phyloP scores from a whole-genome alignment of 371 early-diverging fungal genomes.

The Syncephalis fuscata region DNA sequence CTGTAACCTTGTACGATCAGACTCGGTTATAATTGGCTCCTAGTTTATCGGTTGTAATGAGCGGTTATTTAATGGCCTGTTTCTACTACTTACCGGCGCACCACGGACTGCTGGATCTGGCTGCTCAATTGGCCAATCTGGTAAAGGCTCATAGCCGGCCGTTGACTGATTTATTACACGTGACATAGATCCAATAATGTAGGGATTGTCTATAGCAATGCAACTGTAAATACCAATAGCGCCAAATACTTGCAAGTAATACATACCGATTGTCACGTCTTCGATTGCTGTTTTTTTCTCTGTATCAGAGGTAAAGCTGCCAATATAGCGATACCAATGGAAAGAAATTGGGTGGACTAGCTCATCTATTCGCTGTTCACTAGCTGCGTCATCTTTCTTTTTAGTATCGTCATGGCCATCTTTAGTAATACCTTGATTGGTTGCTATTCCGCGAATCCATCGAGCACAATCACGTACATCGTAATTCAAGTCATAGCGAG shows the following conservation, averaged over 20 bases:
- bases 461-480: conserved; percentile 86
- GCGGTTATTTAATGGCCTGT: neutral
- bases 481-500: conserved; percentile 72
- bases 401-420: neutral
- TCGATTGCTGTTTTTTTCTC: neutral
- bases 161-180: conserved; percentile 51
- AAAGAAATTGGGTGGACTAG: neutral
- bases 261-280: no score
- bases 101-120: conserved; percentile 51
- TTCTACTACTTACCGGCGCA: conserved; percentile 7
- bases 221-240: no score
- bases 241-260: no score
- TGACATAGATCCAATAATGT: conserved; percentile 67
- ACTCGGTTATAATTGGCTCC: conserved; percentile 1
- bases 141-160: conserved; percentile 60
- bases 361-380: conserved; percentile 3
- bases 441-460: conserved; percentile 43
- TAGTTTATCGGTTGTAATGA: neutral
- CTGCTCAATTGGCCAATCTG: conserved; percentile 60
- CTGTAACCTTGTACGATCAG: neutral
- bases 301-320: neutral
- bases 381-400: neutral
- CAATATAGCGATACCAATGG: conserved; percentile 3
- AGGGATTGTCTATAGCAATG: no score
- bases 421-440: conserved; percentile 9